A percentile compares a stretch with the other conserved stretches of the same genome.
phyloP scores from a whole-genome alignment of 164 flowering plant species.

The Chimonanthus salicifolius region DNA sequence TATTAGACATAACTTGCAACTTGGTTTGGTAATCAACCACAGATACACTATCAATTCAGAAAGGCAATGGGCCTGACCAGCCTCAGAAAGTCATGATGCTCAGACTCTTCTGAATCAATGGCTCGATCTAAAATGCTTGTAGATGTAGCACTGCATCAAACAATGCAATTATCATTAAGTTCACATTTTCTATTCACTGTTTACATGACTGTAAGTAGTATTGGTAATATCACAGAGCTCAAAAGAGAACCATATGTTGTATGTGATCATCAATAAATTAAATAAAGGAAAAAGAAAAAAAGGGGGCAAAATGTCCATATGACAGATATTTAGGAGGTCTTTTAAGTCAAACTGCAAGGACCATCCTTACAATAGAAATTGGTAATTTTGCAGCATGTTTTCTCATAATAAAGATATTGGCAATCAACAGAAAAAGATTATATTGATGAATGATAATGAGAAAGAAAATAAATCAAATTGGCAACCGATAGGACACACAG shows the following conservation, averaged over 20 bases:
- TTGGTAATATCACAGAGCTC: not conserved
- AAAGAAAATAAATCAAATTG: not conserved
- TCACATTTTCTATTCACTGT: not conserved
- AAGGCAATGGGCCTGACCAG: constrained; percentile 40
- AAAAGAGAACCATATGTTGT: not conserved
- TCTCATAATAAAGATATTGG: too few relatives aligned
- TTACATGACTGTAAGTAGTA: not conserved
- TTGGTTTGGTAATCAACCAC: not conserved
- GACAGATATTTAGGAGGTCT: not conserved
- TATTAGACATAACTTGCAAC: not conserved
- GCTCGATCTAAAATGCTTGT: constrained; percentile 81
- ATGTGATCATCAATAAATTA: not conserved
- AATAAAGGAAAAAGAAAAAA: not conserved
- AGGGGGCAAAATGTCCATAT: not conserved
- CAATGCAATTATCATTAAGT: constrained; percentile 13
- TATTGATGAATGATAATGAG: not conserved
- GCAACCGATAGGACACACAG: not conserved
- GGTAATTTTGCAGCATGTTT: not conserved
- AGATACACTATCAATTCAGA: not conserved
- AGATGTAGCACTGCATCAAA: constrained; percentile 56
- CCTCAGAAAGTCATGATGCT: constrained; percentile 75
- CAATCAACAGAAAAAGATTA: too few relatives aligned
- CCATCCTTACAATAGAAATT: not conserved
- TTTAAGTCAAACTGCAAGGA: not conserved
- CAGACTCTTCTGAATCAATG: constrained; percentile 73